Evolutionary conservation across 108 stramenopile genomes (phyloP), one percentile per base, ranked within the genome.

Genomic region (Pseudonitzschia pungens): DNA sequence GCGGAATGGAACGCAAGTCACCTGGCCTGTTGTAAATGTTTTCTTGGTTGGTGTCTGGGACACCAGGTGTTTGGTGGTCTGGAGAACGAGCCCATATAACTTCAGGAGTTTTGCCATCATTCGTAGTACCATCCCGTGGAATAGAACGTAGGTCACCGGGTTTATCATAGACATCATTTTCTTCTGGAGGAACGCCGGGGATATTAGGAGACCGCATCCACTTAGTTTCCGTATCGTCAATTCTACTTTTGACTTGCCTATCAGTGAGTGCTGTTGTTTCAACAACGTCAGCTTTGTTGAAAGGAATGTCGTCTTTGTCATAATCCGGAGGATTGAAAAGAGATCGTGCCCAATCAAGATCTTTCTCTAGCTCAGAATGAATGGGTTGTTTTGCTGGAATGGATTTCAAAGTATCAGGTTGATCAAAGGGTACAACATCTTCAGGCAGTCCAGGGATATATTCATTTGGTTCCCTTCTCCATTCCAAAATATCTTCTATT

Each of bases 111-210:
- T 69, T 56, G 4, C 67, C 63, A 33, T 69, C 44, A 11, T 73
- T 70, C 60, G 74, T 70, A 27, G 50, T 71, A 27, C 68, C 71
- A 70, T 58, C 68, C 52, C 57, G 44, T 26, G 78, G 78, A 32
- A 79, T 73, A 5, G 72, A 73, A 4, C 60, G 40, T 5, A 73
- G 29, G 63, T 73, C 72, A 53, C 78, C 72, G 6, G 78, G 78
- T 20, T 67, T 28, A 22, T 79, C 78, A 22, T 44, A 73, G 5
- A 79, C 50, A 63, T 79, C 71, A 12, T 60, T 56, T 18, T 79
- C 72, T 29, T 79, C 78, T 14, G 66, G 59, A 28, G 50, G 16
- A 22, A 68, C 24, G 16, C 70, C 76, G 54, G 76, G 76, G 55
- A 77, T 58, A 14, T 55, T 72, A 20, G n/a, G 22, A 40, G 29